Evolutionary conservation across 2,329 filamentous ascomycete species (phyloP), one percentile per base, ranked within the genome.

Genomic region (Elsinoe necatrix): DNA sequence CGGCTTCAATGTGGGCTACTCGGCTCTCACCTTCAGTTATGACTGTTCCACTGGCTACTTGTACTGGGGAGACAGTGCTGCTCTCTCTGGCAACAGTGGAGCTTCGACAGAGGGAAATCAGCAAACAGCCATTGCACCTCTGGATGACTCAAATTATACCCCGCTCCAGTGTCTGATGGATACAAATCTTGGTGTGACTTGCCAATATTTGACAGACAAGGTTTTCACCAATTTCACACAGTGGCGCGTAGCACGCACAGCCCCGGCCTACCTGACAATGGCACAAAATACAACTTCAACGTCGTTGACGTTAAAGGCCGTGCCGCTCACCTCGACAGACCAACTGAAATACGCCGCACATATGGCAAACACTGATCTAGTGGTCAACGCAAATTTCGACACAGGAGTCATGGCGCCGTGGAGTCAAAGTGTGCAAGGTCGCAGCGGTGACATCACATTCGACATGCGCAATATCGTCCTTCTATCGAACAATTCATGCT

Each of bases 191-290:
- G 11, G n/a, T 1, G 11, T 57, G 37, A 57, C 16, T 14, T 57
- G 55, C 11, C 55, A 57, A 16, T 57, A 57, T 18, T 31, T 34
- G 16, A 52, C 55, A 21, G 31, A 48, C 43, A 48, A 50, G 2
- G 25, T 50, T 9, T 16, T 31, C 2, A 16, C 23, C 8, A 20
- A 23, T 4, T 57, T 57, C 31, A 39, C 41, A 29, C 12, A 31
- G 11, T 57, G 55, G 55, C n/a, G 45, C 1, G 45, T 57, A 16
- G 42, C 41, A 14, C 35, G 34, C 37, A 48, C 45, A 11, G 55
- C 48, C 21, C 34, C 55, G 27, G 29, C 34, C 5, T 57, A 57
- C 39, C 55, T 57, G 8, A 48, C 55, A 14, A 57, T 57, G 45
- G 35, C 55, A n/a, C 55, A 52, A 12, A 43, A 48, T 21, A 57